These are phyloP conservation scores for Pleurostoma richardsiae DNA, from an alignment of 2,329 filamentous ascomycete genomes.

Conservation along the genomic window DNA sequence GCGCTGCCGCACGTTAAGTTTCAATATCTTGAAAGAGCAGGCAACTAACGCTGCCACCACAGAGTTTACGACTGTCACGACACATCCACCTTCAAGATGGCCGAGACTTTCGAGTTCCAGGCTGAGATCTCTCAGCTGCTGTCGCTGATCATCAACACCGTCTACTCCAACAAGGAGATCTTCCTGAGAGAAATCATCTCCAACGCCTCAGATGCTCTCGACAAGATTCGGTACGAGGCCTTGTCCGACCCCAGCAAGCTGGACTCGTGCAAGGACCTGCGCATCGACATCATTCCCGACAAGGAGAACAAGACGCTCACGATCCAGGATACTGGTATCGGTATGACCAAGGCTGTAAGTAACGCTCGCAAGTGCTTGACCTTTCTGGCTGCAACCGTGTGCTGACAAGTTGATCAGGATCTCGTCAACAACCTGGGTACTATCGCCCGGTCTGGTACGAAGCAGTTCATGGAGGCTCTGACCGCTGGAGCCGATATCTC, in stretches of 20 bases:
- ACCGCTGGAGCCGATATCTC: slow-evolving; percentile 98
- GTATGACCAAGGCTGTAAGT: slow-evolving; percentile 99
- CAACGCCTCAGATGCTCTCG: slow-evolving; percentile 96
- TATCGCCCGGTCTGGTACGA: slow-evolving; percentile 97
- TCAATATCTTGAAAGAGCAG: too few species aligned
- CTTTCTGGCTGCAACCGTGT: too few species aligned
- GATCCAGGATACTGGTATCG: slow-evolving; percentile 96
- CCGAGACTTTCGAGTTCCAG: slow-evolving; percentile 99
- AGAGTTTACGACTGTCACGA: slow-evolving; percentile 5
- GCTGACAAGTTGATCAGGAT: slow-evolving; percentile 49
- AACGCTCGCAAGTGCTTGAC: background rate
- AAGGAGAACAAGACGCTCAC: slow-evolving; percentile 97
- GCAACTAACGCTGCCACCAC: background rate
- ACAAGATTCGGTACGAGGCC: slow-evolving; percentile 99
- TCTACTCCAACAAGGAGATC: slow-evolving; percentile 99
- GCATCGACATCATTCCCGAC: slow-evolving; percentile 98
- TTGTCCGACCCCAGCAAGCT: slow-evolving; percentile 97
- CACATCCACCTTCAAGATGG: slow-evolving; percentile 60
- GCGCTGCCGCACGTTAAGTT: too few species aligned
- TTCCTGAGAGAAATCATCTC: slow-evolving; percentile 98
- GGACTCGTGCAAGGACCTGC: slow-evolving; percentile 94
- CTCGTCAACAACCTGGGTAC: slow-evolving; percentile 99
- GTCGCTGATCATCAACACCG: slow-evolving; percentile 99
- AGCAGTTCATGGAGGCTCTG: slow-evolving; percentile 99
- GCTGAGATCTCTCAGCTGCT: slow-evolving; percentile 99